Evolutionary conservation across 306 rosid species (phyloP), one percentile per base, ranked within the genome.

Genomic region (Alnus rubra): DNA sequence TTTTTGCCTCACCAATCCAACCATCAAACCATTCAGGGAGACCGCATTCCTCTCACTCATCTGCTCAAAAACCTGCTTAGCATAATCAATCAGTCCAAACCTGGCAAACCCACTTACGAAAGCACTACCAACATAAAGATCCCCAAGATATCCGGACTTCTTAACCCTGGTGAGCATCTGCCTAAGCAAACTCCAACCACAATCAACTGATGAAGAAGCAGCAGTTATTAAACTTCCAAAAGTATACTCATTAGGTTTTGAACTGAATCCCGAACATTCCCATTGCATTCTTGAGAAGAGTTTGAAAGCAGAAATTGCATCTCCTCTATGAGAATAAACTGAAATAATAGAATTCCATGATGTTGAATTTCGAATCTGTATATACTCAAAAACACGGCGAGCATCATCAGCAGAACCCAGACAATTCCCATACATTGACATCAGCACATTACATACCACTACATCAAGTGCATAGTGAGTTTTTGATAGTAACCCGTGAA

Each of bases 261-360:
- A 79, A 78, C 75, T 73, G 60, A 81, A 68, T 37, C 74, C 86
- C 3, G 33, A 58, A 44, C 37, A 52, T 68, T 87, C 88, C 83
- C 78, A 82, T 80, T 88, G 91, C 97, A 94, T 87, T 31, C 82
- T 67, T 1, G 96, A 89, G 74, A 94, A 89, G 55, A 90, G 80
- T 74, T 80, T 76, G 75, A 89, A 90, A 77, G 92, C 92, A 75
- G 89, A 88, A 79, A 77, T 62, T 78, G 87, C 83, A 84, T 92
- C 90, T 47, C 92, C 94, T 82, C 87, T 87, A 18, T 81, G 92
- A 65, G 92, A 89, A 80, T 88, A 94, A 54, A 87, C 92, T 0
- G 98, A 92, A 84, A 94, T 88, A 71, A 94, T 87, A 63, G 94
- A 89, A 86, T 92, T 94, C 98, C 97, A 94, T 2, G 98, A 89